Conservation (phyloP, 169 alveolate species). For the Plasmodium vivax region DNA sequence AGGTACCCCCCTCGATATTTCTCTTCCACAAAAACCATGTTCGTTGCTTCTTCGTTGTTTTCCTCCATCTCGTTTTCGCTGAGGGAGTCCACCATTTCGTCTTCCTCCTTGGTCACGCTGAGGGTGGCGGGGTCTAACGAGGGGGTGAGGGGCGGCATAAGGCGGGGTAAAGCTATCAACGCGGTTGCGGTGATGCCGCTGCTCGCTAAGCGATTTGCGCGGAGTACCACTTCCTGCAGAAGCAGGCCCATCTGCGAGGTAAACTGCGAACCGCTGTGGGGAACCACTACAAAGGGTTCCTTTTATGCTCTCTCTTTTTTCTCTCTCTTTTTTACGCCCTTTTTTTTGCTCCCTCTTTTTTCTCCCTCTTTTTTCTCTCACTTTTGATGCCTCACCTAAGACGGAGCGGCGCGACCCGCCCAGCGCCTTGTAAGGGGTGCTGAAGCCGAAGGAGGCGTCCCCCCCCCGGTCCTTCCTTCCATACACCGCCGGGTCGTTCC, state of each 20-base stretch:
- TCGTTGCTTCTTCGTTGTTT: slow-evolving; percentile 53
- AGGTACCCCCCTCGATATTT: slow-evolving; percentile 63
- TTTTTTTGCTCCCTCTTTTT: background rate
- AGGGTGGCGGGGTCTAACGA: slow-evolving; percentile 3
- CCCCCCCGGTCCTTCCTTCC: background rate
- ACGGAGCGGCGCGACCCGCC: slow-evolving; percentile 4
- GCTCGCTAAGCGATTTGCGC: background rate
- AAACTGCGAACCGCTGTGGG: background rate
- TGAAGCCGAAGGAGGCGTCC: background rate
- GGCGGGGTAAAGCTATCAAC: background rate
- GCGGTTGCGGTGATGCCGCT: background rate
- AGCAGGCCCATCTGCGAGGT: background rate
- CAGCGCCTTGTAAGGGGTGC: slow-evolving; percentile 62
- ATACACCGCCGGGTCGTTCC: background rate
- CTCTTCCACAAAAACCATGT: slow-evolving; percentile 59
- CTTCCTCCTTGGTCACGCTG: slow-evolving; percentile 23
- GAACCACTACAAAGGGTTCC: background rate
- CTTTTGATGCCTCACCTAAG: background rate
- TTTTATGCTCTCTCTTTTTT: background rate
- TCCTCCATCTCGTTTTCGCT: slow-evolving; percentile 64
- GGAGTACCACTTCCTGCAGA: background rate
- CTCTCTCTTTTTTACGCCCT: background rate
- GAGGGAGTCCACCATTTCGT: slow-evolving; percentile 38
- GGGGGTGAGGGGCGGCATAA: background rate
- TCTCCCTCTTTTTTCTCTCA: background rate